Evolutionary conservation across 2,329 filamentous ascomycete genomes (phyloP).

Genomic region (Stemphylium beticola): DNA sequence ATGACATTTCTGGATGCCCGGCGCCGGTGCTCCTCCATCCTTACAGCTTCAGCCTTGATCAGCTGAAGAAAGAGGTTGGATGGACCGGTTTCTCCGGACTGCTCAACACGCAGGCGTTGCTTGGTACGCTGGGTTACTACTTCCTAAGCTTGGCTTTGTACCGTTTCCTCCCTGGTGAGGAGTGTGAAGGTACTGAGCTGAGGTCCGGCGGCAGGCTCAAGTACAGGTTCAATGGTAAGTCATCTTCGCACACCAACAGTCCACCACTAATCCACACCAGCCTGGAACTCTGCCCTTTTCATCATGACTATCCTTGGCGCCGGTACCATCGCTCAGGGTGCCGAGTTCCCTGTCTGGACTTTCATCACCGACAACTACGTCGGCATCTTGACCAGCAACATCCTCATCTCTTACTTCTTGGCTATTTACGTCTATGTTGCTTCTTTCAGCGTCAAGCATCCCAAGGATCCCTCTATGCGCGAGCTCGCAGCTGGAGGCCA

Average conservation of each 20-base stretch:
- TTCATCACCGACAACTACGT: conserved; percentile 92
- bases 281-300: conserved; percentile 75
- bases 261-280: conserved; percentile 53
- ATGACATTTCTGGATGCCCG: conserved; percentile 90
- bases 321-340: conserved; percentile 77
- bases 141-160: conserved; percentile 76
- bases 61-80: conserved; percentile 79
- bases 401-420: conserved; percentile 74
- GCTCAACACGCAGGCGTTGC: conserved; percentile 70
- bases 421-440: conserved; percentile 80
- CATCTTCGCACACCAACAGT: conserved; percentile 11
- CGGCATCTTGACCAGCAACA: conserved; percentile 82
- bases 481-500: conserved; percentile 83
- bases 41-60: conserved; percentile 71
- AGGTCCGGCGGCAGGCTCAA: conserved; percentile 74
- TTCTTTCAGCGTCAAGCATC: conserved; percentile 77
- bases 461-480: conserved; percentile 73
- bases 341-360: conserved; percentile 86
- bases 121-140: conserved; percentile 80
- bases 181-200: conserved; percentile 73
- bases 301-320: conserved; percentile 74
- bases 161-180: conserved; percentile 74
- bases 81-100: conserved; percentile 81
- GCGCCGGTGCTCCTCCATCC: conserved; percentile 79
- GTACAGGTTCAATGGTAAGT: conserved; percentile 72